phyloP scores from a whole-genome alignment of 805 yeast species.

The Debaryomyces castellii region DNA sequence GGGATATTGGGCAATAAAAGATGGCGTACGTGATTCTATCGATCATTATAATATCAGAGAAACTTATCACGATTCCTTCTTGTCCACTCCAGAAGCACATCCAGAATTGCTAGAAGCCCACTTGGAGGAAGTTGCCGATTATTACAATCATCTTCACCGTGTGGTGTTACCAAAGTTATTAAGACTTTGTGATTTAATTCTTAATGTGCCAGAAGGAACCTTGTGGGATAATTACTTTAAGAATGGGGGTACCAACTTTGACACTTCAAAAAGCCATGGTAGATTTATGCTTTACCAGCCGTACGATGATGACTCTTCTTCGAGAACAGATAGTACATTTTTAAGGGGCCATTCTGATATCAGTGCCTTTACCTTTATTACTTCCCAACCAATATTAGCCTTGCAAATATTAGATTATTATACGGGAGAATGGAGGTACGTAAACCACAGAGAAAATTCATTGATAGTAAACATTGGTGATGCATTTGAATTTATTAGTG shows the following conservation, averaged over 20 bases:
- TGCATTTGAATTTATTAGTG: slow-evolving; percentile 41
- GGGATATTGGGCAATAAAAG: slow-evolving; percentile 48
- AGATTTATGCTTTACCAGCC: slow-evolving; percentile 28
- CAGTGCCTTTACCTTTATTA: slow-evolving; percentile 39
- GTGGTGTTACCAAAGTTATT: slow-evolving; percentile 36
- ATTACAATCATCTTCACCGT: slow-evolving; percentile 38
- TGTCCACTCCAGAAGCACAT: slow-evolving; percentile 23
- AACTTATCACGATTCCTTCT: slow-evolving; percentile 33
- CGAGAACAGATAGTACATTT: slow-evolving; percentile 39
- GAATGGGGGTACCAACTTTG: slow-evolving; percentile 32
- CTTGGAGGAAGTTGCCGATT: slow-evolving; percentile 37
- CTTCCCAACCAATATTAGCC: slow-evolving; percentile 41
- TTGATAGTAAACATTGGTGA: slow-evolving; percentile 44
- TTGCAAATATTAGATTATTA: slow-evolving; percentile 39
- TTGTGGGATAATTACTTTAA: slow-evolving; percentile 36
- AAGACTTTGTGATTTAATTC: slow-evolving; percentile 42
- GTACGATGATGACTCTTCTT: slow-evolving; percentile 20
- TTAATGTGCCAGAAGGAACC: slow-evolving; percentile 49
- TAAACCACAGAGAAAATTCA: slow-evolving; percentile 37
- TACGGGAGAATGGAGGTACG: slow-evolving; percentile 39
- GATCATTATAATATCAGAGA: slow-evolving; percentile 45
- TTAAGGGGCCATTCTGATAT: slow-evolving; percentile 50
- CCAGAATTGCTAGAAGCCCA: slow-evolving; percentile 43
- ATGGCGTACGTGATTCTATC: slow-evolving; percentile 44
- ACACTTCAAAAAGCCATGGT: slow-evolving; percentile 25